Base-by-base conservation (phyloP, 768 basidiomycete species). In the Lentinula boryana region DNA sequence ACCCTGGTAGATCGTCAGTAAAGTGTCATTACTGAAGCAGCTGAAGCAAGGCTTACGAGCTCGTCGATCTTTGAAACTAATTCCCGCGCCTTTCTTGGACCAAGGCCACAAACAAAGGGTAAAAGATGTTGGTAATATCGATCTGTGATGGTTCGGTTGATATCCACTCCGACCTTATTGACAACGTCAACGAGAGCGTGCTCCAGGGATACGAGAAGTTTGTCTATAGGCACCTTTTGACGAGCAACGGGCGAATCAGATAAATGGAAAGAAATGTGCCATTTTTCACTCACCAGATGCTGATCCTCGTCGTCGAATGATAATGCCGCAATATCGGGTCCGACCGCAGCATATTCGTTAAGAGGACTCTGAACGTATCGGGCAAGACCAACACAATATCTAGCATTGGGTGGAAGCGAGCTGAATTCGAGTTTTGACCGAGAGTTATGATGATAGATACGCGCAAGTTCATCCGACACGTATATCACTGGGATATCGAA, bases 341-440 rank as follows among this genome's bases (percentile, higher is more conserved):
- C 96, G 41, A 98, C 76, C 1, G 95, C 93, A 16, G 92, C 90
- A 69, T 91, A 95, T 71, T 98, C 97, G 68, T 93, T 96, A 66
- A 98, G 73, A 2, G 97, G 97, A 68, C 87, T 96, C 74, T 98
- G 97, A 5, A 84, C 80, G 68, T 95, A 98, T 60, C 97, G 86
- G 41, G 94, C 95, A 64, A 99, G 76, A 56, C 93, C 97, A 52
- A 98, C 81, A 68, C 96, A 98, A 69, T 98, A 99, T 71, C 92
- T 91, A 36, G 88, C 89, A 50, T 88, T 86, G 4, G 84, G 75
- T 0, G 92, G 84, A 46, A 96, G 76, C 0, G 87, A 79, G 52
- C 86, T 85, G 68, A 93, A 94, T 73, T 98, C 97, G 56, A 86
- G 86, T 32, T 81, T 78, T 2, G 93, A 93, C 40, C 95, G 88